Conservation (phyloP, 2,329 filamentous ascomycete species). For the Cytospora paraplurivora region DNA sequence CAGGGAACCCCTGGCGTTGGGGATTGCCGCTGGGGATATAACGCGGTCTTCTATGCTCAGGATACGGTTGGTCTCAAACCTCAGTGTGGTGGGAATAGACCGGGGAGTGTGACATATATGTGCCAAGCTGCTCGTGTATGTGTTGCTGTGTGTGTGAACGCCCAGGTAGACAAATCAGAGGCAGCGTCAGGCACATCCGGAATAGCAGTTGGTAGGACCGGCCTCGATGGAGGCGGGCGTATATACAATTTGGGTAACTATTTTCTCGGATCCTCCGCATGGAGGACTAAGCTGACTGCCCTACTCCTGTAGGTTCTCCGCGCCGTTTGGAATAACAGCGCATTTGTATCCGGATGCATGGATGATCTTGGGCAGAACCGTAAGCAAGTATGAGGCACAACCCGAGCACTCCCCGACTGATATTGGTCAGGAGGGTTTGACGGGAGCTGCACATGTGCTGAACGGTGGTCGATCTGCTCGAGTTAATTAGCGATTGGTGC, state of each 20-base stretch:
- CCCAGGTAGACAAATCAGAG: conserved; percentile 2
- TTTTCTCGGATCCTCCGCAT: too few species aligned
- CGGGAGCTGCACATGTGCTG: neutral
- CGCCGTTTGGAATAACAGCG: neutral
- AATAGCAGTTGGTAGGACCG: neutral
- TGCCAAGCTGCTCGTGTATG: neutral
- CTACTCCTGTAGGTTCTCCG: too few species aligned
- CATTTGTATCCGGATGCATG: too few species aligned
- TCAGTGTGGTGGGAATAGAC: neutral
- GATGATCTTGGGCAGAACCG: neutral
- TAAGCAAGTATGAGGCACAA: neutral
- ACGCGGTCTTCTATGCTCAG: neutral
- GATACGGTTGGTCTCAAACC: neutral
- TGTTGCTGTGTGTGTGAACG: too few species aligned
- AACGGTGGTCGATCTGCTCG: neutral
- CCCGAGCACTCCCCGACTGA: neutral
- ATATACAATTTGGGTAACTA: neutral
- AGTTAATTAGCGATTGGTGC: neutral
- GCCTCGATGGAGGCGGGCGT: neutral
- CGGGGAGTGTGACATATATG: neutral
- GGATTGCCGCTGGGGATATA: neutral
- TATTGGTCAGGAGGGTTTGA: neutral
- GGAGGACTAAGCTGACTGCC: neutral
- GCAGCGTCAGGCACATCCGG: neutral
- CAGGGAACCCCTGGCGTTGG: neutral